phyloP scores from a whole-genome alignment of 73 alveolate genomes.

The Diophrys sp. region DNA sequence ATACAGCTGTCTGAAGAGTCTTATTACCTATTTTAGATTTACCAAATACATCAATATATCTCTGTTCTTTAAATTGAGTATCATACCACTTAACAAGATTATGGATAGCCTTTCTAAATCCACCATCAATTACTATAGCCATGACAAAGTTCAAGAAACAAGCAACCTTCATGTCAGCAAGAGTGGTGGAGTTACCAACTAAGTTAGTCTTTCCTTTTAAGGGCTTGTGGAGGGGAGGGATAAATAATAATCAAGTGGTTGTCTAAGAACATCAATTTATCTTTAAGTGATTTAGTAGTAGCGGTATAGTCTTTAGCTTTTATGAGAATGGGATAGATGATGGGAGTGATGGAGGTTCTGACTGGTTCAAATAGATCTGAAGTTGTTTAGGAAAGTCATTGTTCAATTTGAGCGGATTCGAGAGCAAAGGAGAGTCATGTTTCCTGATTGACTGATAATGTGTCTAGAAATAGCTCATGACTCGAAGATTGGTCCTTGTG shows the following conservation, averaged over 20 bases:
- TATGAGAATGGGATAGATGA: not conserved
- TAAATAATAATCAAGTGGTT: too few species aligned
- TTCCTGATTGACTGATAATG: not conserved
- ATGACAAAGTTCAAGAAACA: conserved; percentile 59
- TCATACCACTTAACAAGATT: conserved; percentile 64
- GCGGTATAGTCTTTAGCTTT: not conserved
- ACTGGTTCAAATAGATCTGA: not conserved
- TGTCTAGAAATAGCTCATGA: not conserved
- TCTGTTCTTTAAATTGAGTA: conserved; percentile 34
- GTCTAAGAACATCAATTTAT: not conserved
- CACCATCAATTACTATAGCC: conserved; percentile 63
- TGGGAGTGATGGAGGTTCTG: not conserved
- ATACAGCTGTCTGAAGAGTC: not conserved
- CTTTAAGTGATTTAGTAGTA: not conserved
- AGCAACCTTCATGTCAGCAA: conserved; percentile 88
- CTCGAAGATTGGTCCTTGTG: not conserved
- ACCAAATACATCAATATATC: conserved; percentile 34
- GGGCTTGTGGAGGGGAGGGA: conserved; percentile 60
- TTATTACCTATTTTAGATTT: conserved; percentile 22
- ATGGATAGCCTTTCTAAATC: conserved; percentile 69
- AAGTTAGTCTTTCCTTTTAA: conserved; percentile 67
- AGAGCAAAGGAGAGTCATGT: not conserved
- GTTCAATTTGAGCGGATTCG: not conserved
- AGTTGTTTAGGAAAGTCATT: not conserved
- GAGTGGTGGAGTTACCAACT: conserved; percentile 81